Percentiles rank a stretch among this genome's conserved stretches.
Conservation (phyloP, 2,329 filamentous ascomycete genomes). For the Alternaria panax region DNA sequence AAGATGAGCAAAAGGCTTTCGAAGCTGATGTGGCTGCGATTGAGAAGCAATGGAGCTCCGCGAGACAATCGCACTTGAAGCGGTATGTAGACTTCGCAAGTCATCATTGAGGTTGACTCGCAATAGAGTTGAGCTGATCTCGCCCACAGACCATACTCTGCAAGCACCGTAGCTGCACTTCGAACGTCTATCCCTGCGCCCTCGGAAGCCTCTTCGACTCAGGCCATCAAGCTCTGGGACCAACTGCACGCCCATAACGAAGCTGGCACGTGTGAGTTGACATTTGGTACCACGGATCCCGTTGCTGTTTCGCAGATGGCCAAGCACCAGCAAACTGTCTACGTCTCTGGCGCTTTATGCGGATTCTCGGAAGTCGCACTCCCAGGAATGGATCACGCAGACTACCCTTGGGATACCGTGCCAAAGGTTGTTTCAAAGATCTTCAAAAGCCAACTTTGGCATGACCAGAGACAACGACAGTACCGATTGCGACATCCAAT, state of each 20-base stretch:
- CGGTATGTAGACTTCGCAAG: constrained; percentile 7
- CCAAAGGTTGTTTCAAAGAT: constrained; percentile 53
- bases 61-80: constrained; percentile 22
- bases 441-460: constrained; percentile 53
- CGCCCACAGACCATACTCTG: constrained; percentile 41
- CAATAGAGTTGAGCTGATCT: background rate
- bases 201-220: constrained; percentile 39
- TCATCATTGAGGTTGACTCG: too few relatives aligned
- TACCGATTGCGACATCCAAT: constrained; percentile 45
- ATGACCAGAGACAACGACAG: constrained; percentile 53
- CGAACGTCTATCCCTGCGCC: constrained; percentile 36
- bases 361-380: constrained; percentile 50
- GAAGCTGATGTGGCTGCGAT: constrained; percentile 45
- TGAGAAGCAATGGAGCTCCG: constrained; percentile 45
- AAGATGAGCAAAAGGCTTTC: constrained; percentile 39
- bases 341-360: constrained; percentile 53
- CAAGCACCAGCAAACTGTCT: constrained; percentile 51
- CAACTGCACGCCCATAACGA: constrained; percentile 45
- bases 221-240: constrained; percentile 51
- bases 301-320: constrained; percentile 49
- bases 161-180: constrained; percentile 46
- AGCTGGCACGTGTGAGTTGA: constrained; percentile 48
- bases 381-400: constrained; percentile 53
- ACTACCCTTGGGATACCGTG: constrained; percentile 55
- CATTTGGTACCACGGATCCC: constrained; percentile 52